Base-by-base conservation (phyloP, 2,329 filamentous ascomycete species). In the Penicillium sp. region DNA sequence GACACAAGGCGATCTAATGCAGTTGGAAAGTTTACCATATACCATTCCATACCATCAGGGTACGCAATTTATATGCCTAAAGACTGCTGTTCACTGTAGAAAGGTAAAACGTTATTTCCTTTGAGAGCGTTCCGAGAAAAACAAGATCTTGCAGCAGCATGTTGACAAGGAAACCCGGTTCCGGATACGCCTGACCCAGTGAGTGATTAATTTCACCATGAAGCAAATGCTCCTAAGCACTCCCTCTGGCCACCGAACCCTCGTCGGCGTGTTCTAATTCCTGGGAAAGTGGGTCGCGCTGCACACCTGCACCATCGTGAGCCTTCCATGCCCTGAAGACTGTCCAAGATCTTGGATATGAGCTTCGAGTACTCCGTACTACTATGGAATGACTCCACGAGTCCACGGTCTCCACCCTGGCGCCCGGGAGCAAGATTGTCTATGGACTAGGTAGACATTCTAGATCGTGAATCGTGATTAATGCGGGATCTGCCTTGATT, bases 181-280 rank as follows among this genome's bases (percentile, higher is more conserved):
- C 25, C 13, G 16, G 28, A 29, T 41, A 31, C 63, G 59, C 56
- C 57, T 66, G 63, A 65, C 59, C 31, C 25, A 38, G 45, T 56
- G 35, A 52, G 54, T 58, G 41, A 52, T 41, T 60, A 56, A 49
- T 58, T 57, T 61, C 57, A 60, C 60, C 45, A 59, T 64, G 56
- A 59, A 53, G 60, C 56, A 57, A 57, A 50, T 31, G 22, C 55
- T 55, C 52, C 60, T 53, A 61, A 54, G 55, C 55, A 52, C 41
- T 19, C 46, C 43, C 51, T 45, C 34, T 33, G 22, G 30, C 39
- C 56, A 61, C 50, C 42, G 42, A 30, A 39, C 29, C 43, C n/a
- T n/a, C n/a, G n/a, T n/a, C n/a, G n/a, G n/a, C n/a, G 16, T n/a
- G 27, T 27, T 18, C 25, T 28, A 36, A 41, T 35, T 1, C 18